Evolutionary conservation across 371 early-diverging fungal species (phyloP).

Genomic region (Lichtheimia hyalospora): DNA sequence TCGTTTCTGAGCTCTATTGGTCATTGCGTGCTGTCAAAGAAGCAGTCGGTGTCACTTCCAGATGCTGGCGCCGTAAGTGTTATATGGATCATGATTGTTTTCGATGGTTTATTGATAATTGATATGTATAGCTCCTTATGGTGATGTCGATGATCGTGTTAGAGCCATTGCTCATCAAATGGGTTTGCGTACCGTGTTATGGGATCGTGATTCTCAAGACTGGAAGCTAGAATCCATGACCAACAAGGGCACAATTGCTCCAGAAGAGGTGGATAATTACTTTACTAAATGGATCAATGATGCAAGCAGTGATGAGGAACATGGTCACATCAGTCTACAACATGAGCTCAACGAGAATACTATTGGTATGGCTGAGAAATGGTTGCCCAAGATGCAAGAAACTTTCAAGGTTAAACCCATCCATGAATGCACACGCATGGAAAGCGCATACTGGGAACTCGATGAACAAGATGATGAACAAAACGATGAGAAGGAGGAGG

Average conservation of each 20-base stretch:
- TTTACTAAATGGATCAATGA: constrained; percentile 42
- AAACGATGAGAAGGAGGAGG: not conserved
- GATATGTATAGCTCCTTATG: constrained; percentile 29
- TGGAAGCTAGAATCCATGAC: constrained; percentile 25
- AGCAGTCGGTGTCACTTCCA: constrained; percentile 42
- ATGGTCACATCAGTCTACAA: constrained; percentile 52
- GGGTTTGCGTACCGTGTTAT: constrained; percentile 36
- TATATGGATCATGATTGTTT: not conserved
- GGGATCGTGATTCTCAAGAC: constrained; percentile 34
- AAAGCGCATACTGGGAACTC: constrained; percentile 48
- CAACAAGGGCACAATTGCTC: constrained; percentile 15
- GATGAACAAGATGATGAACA: constrained; percentile 6
- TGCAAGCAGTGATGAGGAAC: constrained; percentile 19
- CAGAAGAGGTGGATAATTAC: constrained; percentile 29
- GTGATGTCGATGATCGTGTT: constrained; percentile 51
- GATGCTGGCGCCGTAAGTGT: constrained; percentile 46
- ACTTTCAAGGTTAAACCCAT: constrained; percentile 40
- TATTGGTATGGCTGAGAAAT: constrained; percentile 36
- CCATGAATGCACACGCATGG: constrained; percentile 44
- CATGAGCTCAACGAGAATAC: constrained; percentile 52
- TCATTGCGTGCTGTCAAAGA: constrained; percentile 46
- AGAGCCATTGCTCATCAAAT: constrained; percentile 40
- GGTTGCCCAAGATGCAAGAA: constrained; percentile 44
- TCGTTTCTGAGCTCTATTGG: constrained; percentile 56
- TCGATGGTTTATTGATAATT: not conserved